phyloP scores from a whole-genome alignment of 2,329 filamentous ascomycete genomes.

The Endocalyx cinctus region DNA sequence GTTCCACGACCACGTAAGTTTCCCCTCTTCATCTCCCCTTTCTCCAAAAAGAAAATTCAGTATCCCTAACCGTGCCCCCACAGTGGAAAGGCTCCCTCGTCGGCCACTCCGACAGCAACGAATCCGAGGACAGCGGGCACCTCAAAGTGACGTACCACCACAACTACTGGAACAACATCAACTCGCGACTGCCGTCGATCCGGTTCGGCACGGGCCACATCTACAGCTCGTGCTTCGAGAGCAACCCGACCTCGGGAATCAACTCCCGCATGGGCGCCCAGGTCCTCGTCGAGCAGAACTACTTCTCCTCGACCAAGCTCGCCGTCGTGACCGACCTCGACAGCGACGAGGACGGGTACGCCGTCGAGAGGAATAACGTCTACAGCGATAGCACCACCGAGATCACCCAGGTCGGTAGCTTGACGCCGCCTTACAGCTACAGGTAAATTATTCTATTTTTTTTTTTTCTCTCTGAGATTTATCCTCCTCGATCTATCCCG shows the following conservation, averaged over 20 bases:
- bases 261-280: slow-evolving; percentile 50
- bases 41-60: background rate
- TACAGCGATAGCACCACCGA: slow-evolving; percentile 32
- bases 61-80: background rate
- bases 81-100: slow-evolving; percentile 52
- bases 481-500: too few species aligned
- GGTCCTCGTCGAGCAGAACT: slow-evolving; percentile 47
- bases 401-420: slow-evolving; percentile 29
- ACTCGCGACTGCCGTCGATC: slow-evolving; percentile 58
- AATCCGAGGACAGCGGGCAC: slow-evolving; percentile 54
- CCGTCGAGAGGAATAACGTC: slow-evolving; percentile 39
- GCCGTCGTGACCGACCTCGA: slow-evolving; percentile 38
- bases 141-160: slow-evolving; percentile 61
- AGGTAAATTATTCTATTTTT: slow-evolving; percentile 19
- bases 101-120: slow-evolving; percentile 57
- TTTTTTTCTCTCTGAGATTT: background rate
- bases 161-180: slow-evolving; percentile 62
- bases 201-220: slow-evolving; percentile 64
- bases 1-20: slow-evolving; percentile 35
- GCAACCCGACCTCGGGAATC: slow-evolving; percentile 40
- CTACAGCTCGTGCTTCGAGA: slow-evolving; percentile 47
- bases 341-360: slow-evolving; percentile 40
- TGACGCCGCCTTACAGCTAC: slow-evolving; percentile 32
- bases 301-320: slow-evolving; percentile 40
- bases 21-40: background rate